Conservation (phyloP, 176 grass and related monocot genomes). For the Eleusine indica region DNA sequence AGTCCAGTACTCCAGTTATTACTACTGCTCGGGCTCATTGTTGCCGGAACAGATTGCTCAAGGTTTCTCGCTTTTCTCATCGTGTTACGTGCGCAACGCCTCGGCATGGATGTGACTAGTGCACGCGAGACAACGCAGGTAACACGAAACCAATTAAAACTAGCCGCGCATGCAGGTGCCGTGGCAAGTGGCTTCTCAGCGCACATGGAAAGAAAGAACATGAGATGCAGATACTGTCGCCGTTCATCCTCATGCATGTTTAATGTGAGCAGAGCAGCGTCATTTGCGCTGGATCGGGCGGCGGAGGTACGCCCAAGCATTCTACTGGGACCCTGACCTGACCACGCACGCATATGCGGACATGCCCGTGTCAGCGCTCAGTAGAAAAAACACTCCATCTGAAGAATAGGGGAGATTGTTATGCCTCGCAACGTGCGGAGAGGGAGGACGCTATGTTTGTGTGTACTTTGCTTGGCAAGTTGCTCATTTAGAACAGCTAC, state of each 20-base stretch:
- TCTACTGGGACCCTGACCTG: neutral
- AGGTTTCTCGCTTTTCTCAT: neutral
- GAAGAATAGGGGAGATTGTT: neutral
- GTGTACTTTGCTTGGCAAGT: neutral
- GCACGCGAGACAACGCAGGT: too few species aligned
- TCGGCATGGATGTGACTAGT: neutral
- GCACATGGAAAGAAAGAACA: slow-evolving; percentile 1
- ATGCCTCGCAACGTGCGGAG: too few species aligned
- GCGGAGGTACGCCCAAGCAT: neutral
- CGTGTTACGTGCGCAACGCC: neutral
- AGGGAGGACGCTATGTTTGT: too few species aligned
- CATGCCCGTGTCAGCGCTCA: neutral
- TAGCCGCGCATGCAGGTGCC: neutral
- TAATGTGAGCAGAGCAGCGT: neutral
- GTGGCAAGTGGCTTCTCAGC: neutral
- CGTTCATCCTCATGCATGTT: neutral
- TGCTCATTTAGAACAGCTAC: neutral
- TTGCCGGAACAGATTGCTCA: neutral
- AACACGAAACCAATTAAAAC: neutral
- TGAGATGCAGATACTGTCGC: neutral
- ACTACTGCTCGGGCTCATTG: neutral
- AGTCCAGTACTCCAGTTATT: too few species aligned
- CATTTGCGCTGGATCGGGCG: neutral
- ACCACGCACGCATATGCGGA: neutral
- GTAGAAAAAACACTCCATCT: neutral